Evolutionary conservation across 345 rosid species (phyloP).

Genomic region (Camelina hispida): DNA sequence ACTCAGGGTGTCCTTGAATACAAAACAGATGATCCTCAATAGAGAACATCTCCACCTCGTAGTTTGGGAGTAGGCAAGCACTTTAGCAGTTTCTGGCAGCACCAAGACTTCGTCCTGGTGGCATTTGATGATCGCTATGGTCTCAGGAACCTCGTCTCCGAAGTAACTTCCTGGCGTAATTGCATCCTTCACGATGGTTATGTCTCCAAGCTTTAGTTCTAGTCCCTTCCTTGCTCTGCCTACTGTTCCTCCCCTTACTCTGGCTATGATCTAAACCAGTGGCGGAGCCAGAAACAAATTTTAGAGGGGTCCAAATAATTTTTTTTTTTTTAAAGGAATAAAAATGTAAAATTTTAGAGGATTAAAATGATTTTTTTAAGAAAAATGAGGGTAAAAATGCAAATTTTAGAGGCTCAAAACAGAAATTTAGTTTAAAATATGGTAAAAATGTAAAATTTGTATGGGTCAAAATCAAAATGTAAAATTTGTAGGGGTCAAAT

Average conservation of each 20-base stretch:
- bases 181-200: constrained; percentile 62
- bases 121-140: constrained; percentile 66
- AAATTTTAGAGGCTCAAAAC: no score
- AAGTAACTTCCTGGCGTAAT: constrained; percentile 37
- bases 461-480: no score
- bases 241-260: constrained; percentile 83
- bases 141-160: constrained; percentile 52
- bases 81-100: constrained; percentile 66
- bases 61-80: constrained; percentile 78
- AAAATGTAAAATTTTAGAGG: no score
- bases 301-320: no score
- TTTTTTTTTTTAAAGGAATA: no score
- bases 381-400: no score
- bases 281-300: no score
- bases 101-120: constrained; percentile 92
- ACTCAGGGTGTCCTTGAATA: constrained; percentile 97
- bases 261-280: constrained; percentile 66
- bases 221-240: constrained; percentile 75
- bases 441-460: no score
- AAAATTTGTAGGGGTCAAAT: no score
- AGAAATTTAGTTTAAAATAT: no score
- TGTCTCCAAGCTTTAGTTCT: constrained; percentile 72
- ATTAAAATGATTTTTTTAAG: no score
- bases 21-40: constrained; percentile 72
- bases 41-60: constrained; percentile 73